Evolutionary conservation across 306 rosid species (phyloP).

Genomic region (Ormosia emarginata): DNA sequence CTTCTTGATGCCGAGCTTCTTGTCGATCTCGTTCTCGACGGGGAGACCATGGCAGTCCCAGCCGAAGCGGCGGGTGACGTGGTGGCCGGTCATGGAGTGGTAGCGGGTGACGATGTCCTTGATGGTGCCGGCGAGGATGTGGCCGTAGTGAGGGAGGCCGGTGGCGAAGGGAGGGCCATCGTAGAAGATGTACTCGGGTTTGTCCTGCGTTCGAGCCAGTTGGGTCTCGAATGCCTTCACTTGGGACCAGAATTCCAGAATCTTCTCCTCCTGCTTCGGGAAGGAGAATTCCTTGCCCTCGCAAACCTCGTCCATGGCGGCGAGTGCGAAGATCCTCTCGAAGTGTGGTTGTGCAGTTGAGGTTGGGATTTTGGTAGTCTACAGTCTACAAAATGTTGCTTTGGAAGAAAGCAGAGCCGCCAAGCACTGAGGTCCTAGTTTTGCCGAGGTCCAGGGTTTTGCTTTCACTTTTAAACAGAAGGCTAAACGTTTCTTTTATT

Average conservation of each 20-base stretch:
- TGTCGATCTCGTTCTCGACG: conserved; percentile 82
- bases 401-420: neutral
- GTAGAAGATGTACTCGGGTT: conserved; percentile 81
- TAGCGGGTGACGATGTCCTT: conserved; percentile 91
- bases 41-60: conserved; percentile 99
- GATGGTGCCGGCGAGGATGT: conserved; percentile 92
- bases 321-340: too few species aligned
- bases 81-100: conserved; percentile 82
- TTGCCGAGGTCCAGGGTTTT: neutral
- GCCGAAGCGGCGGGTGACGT: conserved; percentile 95
- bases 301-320: conserved; percentile 74
- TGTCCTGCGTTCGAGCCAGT: conserved; percentile 49
- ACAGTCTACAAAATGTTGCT: too few species aligned
- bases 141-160: conserved; percentile 96
- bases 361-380: too few species aligned
- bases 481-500: too few species aligned
- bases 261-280: conserved; percentile 66
- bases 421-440: neutral
- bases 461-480: neutral
- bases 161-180: conserved; percentile 99
- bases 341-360: too few species aligned
- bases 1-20: conserved; percentile 62
- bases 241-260: conserved; percentile 60
- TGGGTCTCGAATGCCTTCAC: conserved; percentile 84
- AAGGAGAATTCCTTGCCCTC: conserved; percentile 88